Percentiles rank a stretch among this genome's conserved stretches.
Conservation (phyloP, 2,329 filamentous ascomycete genomes). For the Trichoderma afroharzianum region DNA sequence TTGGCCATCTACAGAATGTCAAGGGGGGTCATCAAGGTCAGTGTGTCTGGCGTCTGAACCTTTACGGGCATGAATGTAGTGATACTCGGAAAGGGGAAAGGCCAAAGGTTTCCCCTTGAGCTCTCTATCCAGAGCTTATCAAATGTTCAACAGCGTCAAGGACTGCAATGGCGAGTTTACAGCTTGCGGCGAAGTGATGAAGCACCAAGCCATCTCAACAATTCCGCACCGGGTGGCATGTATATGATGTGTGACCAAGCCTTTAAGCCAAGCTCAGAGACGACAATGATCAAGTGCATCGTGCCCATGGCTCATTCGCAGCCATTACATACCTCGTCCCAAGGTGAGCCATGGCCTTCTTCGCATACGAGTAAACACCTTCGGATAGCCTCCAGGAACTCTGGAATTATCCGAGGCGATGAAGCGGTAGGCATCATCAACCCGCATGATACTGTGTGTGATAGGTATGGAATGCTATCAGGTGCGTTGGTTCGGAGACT, state of each 20-base stretch:
- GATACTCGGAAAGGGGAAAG: constrained; percentile 22
- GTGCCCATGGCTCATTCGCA: constrained; percentile 11
- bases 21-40: constrained; percentile 31
- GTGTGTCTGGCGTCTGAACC: constrained; percentile 31
- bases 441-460: neutral
- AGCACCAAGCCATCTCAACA: constrained; percentile 43
- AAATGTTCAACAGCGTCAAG: constrained; percentile 44
- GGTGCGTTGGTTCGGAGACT: neutral
- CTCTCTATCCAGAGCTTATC: constrained; percentile 41
- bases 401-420: no score
- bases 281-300: constrained; percentile 17
- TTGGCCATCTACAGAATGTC: constrained; percentile 29
- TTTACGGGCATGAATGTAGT: constrained; percentile 12
- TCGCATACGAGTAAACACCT: neutral
- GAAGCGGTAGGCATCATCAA: neutral
- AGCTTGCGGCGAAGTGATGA: constrained; percentile 37
- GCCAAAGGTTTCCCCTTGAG: constrained; percentile 28
- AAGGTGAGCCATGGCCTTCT: neutral
- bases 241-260: constrained; percentile 37
- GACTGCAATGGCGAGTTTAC: constrained; percentile 34
- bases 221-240: constrained; percentile 35
- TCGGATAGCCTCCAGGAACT: no score
- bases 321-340: neutral
- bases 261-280: constrained; percentile 10
- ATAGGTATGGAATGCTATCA: neutral